These are phyloP conservation scores for Aspergillus cavernicola DNA, from an alignment of 495 filamentous ascomycete genomes.

Conservation along the genomic window DNA sequence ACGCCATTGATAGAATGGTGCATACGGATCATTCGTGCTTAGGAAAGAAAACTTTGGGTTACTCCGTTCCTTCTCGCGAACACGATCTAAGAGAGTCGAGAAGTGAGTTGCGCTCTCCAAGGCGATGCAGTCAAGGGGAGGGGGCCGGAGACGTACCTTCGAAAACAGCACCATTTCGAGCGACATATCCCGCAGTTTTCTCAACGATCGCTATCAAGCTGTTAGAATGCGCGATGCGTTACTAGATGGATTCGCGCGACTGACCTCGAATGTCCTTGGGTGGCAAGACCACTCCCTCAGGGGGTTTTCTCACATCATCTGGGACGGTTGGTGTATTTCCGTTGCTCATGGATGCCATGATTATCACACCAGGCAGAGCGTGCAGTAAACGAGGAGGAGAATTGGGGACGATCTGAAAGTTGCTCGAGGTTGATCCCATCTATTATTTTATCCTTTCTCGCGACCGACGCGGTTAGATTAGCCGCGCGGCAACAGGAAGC, in stretches of 20 bases:
- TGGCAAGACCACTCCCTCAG: conserved; percentile 78
- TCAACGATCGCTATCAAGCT: conserved; percentile 65
- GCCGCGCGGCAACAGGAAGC: background rate
- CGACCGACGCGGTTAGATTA: conserved; percentile 1
- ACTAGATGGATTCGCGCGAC: conserved; percentile 17
- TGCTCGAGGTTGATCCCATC: background rate
- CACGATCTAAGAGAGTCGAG: conserved; percentile 52
- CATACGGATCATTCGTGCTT: conserved; percentile 75
- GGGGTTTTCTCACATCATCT: conserved; percentile 66
- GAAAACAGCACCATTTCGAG: conserved; percentile 74
- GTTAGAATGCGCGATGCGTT: conserved; percentile 4
- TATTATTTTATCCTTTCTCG: conserved; percentile 1
- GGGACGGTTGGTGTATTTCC: conserved; percentile 45
- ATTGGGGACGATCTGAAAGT: background rate
- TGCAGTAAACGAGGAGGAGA: background rate
- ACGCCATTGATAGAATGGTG: conserved; percentile 86
- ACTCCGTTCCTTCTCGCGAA: conserved; percentile 78
- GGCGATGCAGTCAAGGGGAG: background rate
- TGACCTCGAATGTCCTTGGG: conserved; percentile 73
- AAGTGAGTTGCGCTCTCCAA: conserved; percentile 4
- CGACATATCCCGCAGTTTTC: conserved; percentile 94
- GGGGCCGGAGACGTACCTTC: conserved; percentile 52
- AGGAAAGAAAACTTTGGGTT: conserved; percentile 94
- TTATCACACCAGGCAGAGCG: conserved; percentile 20
- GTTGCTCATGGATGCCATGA: conserved; percentile 57